Percentiles rank a stretch among this genome's conserved stretches.
phyloP scores from a whole-genome alignment of 345 rosid genomes.

The Microthlaspi erraticum region DNA sequence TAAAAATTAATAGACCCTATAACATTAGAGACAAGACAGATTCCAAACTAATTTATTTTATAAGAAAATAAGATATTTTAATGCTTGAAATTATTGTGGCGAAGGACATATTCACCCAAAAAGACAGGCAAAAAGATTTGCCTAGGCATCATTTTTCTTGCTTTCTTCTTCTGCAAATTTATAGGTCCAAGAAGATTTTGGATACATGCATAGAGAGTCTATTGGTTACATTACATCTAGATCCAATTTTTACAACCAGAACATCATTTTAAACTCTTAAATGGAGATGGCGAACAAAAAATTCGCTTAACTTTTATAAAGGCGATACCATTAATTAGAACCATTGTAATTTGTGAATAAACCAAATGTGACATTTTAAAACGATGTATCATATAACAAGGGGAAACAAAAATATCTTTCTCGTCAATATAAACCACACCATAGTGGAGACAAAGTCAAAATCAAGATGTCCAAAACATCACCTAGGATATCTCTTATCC shows the following conservation, averaged over 20 bases:
- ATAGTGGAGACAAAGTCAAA: conserved; percentile 37
- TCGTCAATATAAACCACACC: conserved; percentile 30
- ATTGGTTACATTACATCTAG: conserved; percentile 38
- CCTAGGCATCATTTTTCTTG: conserved; percentile 46
- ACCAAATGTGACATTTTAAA: conserved; percentile 16
- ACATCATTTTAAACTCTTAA: background rate
- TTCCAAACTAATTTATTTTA: background rate
- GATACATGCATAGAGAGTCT: conserved; percentile 12
- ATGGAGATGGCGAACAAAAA: no score
- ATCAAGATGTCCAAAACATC: conserved; percentile 30
- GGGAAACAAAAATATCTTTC: conserved; percentile 33
- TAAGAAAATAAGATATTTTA: conserved; percentile 16
- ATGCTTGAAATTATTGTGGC: conserved; percentile 37
- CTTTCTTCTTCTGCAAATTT: conserved; percentile 24
- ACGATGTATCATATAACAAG: conserved; percentile 6
- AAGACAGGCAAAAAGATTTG: conserved; percentile 41
- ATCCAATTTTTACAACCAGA: conserved; percentile 26
- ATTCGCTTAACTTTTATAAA: background rate
- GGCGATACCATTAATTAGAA: background rate
- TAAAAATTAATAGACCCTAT: conserved; percentile 38
- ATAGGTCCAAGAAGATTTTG: conserved; percentile 33
- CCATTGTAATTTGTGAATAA: conserved; percentile 8
- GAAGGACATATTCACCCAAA: conserved; percentile 33
- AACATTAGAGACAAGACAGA: conserved; percentile 37
- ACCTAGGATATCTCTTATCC: conserved; percentile 28